phyloP scores from a whole-genome alignment of 306 rosid species.

The Aeschynomene evenia region DNA sequence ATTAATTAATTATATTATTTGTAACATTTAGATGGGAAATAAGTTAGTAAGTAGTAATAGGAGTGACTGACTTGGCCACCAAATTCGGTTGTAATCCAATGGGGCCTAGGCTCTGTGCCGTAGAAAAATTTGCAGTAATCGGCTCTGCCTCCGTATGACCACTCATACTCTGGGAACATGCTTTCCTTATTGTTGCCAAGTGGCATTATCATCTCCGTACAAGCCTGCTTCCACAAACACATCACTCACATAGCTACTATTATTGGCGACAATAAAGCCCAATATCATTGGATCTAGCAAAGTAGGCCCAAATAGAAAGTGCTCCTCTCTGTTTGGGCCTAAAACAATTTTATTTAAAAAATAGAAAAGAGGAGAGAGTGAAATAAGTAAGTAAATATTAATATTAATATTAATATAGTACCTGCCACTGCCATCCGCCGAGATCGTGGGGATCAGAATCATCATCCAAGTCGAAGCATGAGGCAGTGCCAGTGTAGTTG shows the following conservation, averaged over 20 bases:
- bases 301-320: no score
- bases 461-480: conserved; percentile 60
- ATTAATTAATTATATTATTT: no score
- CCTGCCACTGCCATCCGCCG: conserved; percentile 86
- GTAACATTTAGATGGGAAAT: not conserved
- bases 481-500: conserved; percentile 51
- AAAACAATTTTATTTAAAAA: no score
- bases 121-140: conserved; percentile 8
- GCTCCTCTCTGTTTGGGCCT: no score
- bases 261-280: not conserved
- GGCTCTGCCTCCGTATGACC: conserved; percentile 37
- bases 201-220: conserved; percentile 86
- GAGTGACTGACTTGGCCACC: conserved; percentile 58
- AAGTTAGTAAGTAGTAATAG: not conserved
- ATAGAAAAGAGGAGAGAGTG: no score
- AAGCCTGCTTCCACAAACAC: conserved; percentile 52
- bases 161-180: conserved; percentile 55
- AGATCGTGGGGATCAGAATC: conserved; percentile 84
- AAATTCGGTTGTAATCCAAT: conserved; percentile 74
- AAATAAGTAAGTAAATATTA: no score
- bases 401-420: no score
- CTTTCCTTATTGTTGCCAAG: conserved; percentile 45
- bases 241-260: no score
- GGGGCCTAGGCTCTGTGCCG: conserved; percentile 50
- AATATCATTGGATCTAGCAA: no score